Evolutionary conservation across 1,139 yeast genomes (phyloP).

Genomic region (Suhomyces coccinellae): DNA sequence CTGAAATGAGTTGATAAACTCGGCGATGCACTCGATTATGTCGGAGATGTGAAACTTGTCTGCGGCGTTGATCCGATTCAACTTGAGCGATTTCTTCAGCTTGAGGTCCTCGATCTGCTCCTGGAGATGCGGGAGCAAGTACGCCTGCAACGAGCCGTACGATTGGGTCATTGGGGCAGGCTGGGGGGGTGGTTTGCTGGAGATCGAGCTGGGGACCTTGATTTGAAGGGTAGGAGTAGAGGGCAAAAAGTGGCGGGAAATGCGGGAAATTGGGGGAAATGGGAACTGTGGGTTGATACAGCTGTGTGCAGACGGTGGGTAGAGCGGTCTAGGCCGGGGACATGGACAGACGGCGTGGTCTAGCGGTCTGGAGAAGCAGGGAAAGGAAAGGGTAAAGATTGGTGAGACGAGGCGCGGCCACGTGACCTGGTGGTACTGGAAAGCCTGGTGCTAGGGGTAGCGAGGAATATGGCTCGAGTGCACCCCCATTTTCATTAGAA

Average conservation of each 20-base stretch:
- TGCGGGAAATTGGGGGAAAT: neutral
- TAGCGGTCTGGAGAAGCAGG: no score
- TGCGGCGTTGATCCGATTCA: constrained; percentile 11
- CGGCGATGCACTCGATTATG: constrained; percentile 19
- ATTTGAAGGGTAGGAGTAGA: neutral
- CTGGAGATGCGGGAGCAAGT: constrained; percentile 15
- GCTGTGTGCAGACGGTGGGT: neutral
- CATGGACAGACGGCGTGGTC: neutral
- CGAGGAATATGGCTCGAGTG: neutral
- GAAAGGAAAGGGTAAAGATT: neutral
- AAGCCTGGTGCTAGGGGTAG: no score
- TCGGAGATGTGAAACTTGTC: constrained; percentile 12
- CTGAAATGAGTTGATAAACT: constrained; percentile 16
- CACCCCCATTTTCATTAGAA: neutral
- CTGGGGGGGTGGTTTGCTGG: neutral
- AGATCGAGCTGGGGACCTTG: neutral
- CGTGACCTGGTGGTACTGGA: neutral
- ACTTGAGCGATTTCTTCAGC: constrained; percentile 18
- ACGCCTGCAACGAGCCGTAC: constrained; percentile 7
- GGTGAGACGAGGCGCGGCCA: neutral
- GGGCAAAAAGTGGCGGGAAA: neutral
- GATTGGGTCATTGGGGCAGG: constrained; percentile 9
- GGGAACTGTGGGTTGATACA: neutral
- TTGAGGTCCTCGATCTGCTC: constrained; percentile 20
- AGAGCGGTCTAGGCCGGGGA: neutral